These are phyloP conservation scores for Thalassiosira livingstoniorum DNA, from an alignment of 352 stramenopile species.

Conservation along the genomic window DNA sequence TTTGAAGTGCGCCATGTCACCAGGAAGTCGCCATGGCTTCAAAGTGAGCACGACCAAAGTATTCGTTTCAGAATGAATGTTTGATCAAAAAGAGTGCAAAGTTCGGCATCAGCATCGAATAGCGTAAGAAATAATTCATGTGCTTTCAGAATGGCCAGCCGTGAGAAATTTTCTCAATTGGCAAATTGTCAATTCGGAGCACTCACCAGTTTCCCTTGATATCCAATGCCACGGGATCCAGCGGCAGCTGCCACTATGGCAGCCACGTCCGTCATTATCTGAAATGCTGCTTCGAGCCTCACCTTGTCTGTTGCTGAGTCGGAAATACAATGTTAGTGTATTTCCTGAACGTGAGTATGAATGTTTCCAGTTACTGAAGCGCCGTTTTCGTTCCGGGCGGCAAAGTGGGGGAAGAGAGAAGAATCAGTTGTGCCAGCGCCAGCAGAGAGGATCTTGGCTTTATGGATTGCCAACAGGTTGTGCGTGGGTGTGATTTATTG, in stretches of 20 bases:
- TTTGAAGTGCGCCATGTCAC: conserved; percentile 97
- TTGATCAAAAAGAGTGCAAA: neutral
- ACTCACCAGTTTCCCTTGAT: conserved; percentile 76
- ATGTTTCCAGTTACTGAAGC: neutral
- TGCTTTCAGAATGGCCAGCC: neutral
- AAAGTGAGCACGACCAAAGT: too few relatives aligned
- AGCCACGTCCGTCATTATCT: conserved; percentile 77
- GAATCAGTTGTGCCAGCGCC: neutral
- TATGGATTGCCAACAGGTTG: neutral
- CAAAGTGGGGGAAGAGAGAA: neutral
- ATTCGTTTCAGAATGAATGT: too few relatives aligned
- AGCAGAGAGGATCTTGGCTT: neutral
- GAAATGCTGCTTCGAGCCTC: conserved; percentile 65
- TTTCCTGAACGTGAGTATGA: neutral
- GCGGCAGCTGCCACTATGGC: conserved; percentile 81
- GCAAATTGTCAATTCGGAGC: too few relatives aligned
- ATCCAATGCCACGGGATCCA: conserved; percentile 79
- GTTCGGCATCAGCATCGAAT: neutral
- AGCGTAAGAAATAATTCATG: neutral
- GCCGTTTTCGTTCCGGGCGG: neutral
- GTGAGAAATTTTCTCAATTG: too few relatives aligned
- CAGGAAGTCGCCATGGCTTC: conserved; percentile 94
- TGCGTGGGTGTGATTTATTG: too few relatives aligned
- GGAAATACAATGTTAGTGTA: conserved; percentile 24
- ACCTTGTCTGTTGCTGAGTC: conserved; percentile 41